Conservation (phyloP, 2,329 filamentous ascomycete genomes). For the Fusarium burgessii region DNA sequence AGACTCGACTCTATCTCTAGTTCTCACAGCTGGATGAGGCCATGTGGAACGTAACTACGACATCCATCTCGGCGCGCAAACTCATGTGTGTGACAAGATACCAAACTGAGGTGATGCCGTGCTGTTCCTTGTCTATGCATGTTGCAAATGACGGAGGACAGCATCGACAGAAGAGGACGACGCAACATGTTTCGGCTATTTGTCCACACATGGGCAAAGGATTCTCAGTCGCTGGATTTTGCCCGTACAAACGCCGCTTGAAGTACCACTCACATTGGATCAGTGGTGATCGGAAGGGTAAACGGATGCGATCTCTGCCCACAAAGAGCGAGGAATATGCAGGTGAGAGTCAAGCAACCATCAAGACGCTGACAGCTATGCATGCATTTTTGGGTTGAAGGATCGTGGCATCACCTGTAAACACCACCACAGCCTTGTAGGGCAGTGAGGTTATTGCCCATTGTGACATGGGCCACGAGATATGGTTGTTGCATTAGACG, state of each 20-base stretch:
- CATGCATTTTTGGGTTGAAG: conserved; percentile 11
- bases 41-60: conserved; percentile 8
- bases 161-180: conserved; percentile 29
- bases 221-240: conserved; percentile 24
- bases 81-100: conserved; percentile 23
- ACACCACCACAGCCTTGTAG: conserved; percentile 22
- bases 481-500: conserved; percentile 13
- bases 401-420: conserved; percentile 16
- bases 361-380: conserved; percentile 14
- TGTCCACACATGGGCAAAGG: conserved; percentile 36
- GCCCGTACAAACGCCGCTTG: conserved; percentile 16
- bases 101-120: conserved; percentile 29
- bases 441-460: conserved; percentile 13
- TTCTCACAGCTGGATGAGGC: not conserved
- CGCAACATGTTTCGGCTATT: conserved; percentile 40
- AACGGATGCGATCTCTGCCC: conserved; percentile 8
- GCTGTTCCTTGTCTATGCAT: conserved; percentile 19
- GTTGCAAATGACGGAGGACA: conserved; percentile 30
- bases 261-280: conserved; percentile 12
- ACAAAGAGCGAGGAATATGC: conserved; percentile 7
- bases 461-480: conserved; percentile 12
- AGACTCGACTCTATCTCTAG: conserved; percentile 15
- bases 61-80: conserved; percentile 26
- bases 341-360: conserved; percentile 17
- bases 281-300: not conserved